These are phyloP conservation scores for Smittium culicis DNA, from an alignment of 371 early-diverging fungal species.

Conservation along the genomic window DNA sequence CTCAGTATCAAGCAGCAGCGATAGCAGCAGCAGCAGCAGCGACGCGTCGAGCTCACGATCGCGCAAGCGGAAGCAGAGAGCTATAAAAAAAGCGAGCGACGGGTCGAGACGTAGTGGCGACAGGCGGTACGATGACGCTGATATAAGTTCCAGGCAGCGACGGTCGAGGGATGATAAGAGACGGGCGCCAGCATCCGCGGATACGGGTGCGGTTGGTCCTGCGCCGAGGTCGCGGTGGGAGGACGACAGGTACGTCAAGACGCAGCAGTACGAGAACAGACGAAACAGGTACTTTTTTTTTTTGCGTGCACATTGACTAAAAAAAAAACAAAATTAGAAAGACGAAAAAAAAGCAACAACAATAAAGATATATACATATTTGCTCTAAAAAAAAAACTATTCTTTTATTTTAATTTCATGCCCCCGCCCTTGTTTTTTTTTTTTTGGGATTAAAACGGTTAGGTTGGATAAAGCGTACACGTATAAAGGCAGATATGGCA, in stretches of 20 bases:
- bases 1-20: background rate
- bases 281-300: background rate
- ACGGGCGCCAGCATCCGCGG: background rate
- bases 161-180: background rate
- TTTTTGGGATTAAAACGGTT: too few species aligned
- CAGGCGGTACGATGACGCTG: background rate
- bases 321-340: too few species aligned
- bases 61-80: too few species aligned
- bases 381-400: background rate
- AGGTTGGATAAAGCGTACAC: too few species aligned
- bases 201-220: background rate
- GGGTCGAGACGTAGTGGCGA: background rate
- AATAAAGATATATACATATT: too few species aligned
- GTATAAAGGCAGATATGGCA: too few species aligned
- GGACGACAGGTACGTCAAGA: slow-evolving; percentile 10
- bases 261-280: background rate
- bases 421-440: background rate
- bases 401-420: background rate
- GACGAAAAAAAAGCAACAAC: too few species aligned
- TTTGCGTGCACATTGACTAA: too few species aligned
- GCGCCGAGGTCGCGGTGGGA: slow-evolving; percentile 8
- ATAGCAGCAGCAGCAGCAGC: background rate
- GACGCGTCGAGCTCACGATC: background rate
- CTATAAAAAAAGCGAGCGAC: too few species aligned
- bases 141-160: background rate